Evolutionary conservation across 257 asterid genomes (phyloP).

Genomic region (Orobanche coerulescens): DNA sequence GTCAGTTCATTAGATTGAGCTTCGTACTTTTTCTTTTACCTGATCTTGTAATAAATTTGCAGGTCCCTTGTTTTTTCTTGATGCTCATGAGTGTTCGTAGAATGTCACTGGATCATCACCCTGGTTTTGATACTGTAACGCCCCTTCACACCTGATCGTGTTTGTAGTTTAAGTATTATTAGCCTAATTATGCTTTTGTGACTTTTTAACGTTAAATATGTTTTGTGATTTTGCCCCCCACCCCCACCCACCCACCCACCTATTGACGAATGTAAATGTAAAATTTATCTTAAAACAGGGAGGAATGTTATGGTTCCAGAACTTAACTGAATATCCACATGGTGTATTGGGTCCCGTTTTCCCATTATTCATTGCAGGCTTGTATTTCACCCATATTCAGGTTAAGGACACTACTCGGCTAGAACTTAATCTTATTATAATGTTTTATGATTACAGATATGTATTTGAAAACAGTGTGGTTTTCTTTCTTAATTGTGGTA

Average conservation of each 20-base stretch:
- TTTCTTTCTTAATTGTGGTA: conserved; percentile 3
- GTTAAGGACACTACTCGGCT: conserved; percentile 27
- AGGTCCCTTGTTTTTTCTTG: conserved; percentile 77
- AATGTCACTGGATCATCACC: conserved; percentile 80
- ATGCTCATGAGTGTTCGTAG: conserved; percentile 65
- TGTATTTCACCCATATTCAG: conserved; percentile 71
- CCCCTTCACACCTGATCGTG: conserved; percentile 7
- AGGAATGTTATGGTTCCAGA: conserved; percentile 82
- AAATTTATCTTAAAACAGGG: conserved; percentile 47
- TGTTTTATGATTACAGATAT: background rate
- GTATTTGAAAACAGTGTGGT: conserved; percentile 8
- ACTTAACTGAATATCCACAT: conserved; percentile 68
- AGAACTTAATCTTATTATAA: conserved; percentile 8
- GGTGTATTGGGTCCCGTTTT: conserved; percentile 69
- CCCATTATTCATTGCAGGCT: conserved; percentile 62
- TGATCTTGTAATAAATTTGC: conserved; percentile 27
- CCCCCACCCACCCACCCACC: background rate
- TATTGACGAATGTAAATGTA: conserved; percentile 6
- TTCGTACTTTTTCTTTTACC: conserved; percentile 7
- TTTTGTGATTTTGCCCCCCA: conserved; percentile 9
- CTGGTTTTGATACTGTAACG: conserved; percentile 94
- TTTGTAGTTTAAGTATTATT: conserved; percentile 7
- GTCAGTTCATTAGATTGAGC: background rate
- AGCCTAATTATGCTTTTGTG: background rate
- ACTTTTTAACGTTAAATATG: background rate